Percentiles rank a stretch among this genome's conserved stretches.
Evolutionary conservation across 2,329 filamentous ascomycete species (phyloP).

Genomic region (Colletotrichum viniferum): DNA sequence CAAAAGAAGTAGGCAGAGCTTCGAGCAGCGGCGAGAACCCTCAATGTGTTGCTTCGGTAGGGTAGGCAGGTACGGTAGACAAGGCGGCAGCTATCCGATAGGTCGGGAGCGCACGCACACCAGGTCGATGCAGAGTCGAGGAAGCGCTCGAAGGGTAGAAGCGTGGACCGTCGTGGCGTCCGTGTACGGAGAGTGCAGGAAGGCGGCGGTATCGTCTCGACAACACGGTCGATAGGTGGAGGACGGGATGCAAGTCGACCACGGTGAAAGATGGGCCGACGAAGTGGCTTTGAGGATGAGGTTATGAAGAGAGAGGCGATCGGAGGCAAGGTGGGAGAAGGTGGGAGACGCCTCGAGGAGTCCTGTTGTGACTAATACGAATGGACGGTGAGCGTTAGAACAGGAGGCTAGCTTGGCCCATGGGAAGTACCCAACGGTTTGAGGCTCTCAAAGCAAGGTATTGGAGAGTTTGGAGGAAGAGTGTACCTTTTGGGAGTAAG

Average conservation of each 20-base stretch:
- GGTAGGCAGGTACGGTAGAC: constrained; percentile 26
- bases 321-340: neutral
- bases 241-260: neutral
- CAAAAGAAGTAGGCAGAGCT: constrained; percentile 22
- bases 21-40: constrained; percentile 1
- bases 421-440: constrained; percentile 8
- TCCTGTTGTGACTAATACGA: constrained; percentile 19
- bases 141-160: constrained; percentile 4
- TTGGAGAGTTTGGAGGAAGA: constrained; percentile 2
- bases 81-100: constrained; percentile 36
- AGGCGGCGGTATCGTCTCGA: constrained; percentile 3
- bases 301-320: neutral
- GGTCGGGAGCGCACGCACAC: constrained; percentile 19
- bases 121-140: constrained; percentile 12
- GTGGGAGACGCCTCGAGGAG: neutral
- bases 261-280: neutral
- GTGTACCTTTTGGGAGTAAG: constrained; percentile 12
- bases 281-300: neutral
- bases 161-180: constrained; percentile 12
- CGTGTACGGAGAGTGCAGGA: constrained; percentile 7
- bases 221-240: neutral
- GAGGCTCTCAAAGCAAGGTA: constrained; percentile 1
- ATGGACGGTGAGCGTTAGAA: constrained; percentile 12
- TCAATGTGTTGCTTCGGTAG: constrained; percentile 24
- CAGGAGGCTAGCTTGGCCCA: neutral